phyloP scores from a whole-genome alignment of 305 asterid genomes.

The Striga hermonthica region DNA sequence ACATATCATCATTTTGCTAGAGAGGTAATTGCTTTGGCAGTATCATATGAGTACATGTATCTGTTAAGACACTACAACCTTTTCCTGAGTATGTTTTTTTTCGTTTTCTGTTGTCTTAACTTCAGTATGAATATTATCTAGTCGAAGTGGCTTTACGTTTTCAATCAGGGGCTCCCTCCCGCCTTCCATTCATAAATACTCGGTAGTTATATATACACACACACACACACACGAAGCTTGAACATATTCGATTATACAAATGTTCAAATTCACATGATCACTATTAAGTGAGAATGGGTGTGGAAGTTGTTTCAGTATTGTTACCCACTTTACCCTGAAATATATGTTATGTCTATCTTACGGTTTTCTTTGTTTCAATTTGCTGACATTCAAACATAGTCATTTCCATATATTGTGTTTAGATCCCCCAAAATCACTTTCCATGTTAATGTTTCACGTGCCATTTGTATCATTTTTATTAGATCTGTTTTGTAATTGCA shows the following conservation, averaged over 20 bases:
- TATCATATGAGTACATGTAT: neutral
- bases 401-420: constrained; percentile 6
- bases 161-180: neutral
- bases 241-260: neutral
- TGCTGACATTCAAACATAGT: neutral
- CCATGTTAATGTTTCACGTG: neutral
- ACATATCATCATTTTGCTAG: constrained; percentile 88
- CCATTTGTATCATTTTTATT: constrained; percentile 5
- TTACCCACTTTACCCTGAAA: constrained; percentile 4
- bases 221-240: constrained; percentile 22
- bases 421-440: neutral
- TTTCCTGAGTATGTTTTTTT: constrained; percentile 3
- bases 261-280: constrained; percentile 16
- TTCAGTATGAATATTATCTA: neutral
- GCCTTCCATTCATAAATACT: neutral
- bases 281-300: constrained; percentile 11
- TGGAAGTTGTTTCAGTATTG: constrained; percentile 9
- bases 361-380: neutral
- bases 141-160: neutral
- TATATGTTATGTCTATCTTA: constrained; percentile 13
- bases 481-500: constrained; percentile 21
- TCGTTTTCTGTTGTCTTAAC: no score
- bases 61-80: neutral
- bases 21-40: constrained; percentile 58
- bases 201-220: constrained; percentile 4